These are phyloP conservation scores for Mortierella sp. DNA, from an alignment of 371 early-diverging fungal species.

Conservation along the genomic window DNA sequence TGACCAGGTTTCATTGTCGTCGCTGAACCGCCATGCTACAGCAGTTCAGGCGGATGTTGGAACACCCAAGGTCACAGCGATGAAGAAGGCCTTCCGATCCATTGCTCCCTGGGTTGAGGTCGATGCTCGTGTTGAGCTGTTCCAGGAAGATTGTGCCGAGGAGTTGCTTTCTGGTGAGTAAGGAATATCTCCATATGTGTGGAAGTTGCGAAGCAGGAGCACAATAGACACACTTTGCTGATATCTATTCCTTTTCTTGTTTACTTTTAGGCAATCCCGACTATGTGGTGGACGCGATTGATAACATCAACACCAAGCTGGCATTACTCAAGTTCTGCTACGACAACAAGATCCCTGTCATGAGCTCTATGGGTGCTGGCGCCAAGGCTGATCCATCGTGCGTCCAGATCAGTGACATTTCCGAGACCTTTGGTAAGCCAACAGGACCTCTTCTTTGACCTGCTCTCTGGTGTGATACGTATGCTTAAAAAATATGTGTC, in stretches of 20 bases:
- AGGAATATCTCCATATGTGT: neutral
- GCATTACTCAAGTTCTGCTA: slow-evolving; percentile 90
- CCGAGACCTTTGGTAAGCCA: slow-evolving; percentile 84
- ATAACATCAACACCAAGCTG: slow-evolving; percentile 94
- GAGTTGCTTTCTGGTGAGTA: slow-evolving; percentile 74
- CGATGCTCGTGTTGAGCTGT: slow-evolving; percentile 83
- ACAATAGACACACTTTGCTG: neutral
- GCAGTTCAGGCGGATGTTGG: slow-evolving; percentile 92
- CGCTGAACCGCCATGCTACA: slow-evolving; percentile 93
- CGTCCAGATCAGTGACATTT: slow-evolving; percentile 95
- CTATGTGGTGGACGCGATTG: slow-evolving; percentile 92
- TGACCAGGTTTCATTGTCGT: slow-evolving; percentile 94
- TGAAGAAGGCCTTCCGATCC: slow-evolving; percentile 76
- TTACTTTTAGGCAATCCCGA: slow-evolving; percentile 67
- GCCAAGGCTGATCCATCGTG: slow-evolving; percentile 95
- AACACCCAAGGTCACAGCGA: slow-evolving; percentile 85
- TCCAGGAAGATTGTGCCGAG: slow-evolving; percentile 79
- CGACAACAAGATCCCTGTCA: slow-evolving; percentile 76
- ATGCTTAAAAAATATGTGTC: neutral
- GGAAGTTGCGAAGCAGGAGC: no score
- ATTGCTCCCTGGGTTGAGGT: slow-evolving; percentile 86
- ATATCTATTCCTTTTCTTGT: neutral
- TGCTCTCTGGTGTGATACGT: neutral
- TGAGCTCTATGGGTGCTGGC: slow-evolving; percentile 96
- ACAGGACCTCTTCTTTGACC: neutral